Percentiles rank a stretch among this genome's conserved stretches.
Conservation (phyloP, 2,329 filamentous ascomycete genomes). For the Aspergillus flavus region DNA sequence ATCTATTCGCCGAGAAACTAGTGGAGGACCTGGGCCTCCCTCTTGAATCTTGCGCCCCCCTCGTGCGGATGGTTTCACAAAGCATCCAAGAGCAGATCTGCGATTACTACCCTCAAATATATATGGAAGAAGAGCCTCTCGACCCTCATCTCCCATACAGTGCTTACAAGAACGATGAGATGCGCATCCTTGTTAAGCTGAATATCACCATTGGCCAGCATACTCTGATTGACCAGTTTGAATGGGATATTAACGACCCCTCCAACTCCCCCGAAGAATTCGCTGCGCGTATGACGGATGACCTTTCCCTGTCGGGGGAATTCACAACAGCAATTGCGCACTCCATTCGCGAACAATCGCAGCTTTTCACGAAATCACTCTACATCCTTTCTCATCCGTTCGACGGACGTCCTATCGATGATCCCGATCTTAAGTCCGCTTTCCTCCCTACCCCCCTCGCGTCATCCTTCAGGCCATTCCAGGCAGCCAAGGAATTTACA, state of each 20-base stretch:
- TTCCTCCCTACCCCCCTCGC: conserved; percentile 84
- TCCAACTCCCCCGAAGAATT: conserved; percentile 94
- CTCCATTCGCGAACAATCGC: conserved; percentile 93
- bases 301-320: conserved; percentile 88
- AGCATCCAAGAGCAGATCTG: conserved; percentile 84
- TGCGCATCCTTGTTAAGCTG: conserved; percentile 92
- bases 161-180: conserved; percentile 98
- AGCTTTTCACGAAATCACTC: conserved; percentile 89
- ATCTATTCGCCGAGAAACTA: conserved; percentile 84
- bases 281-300: conserved; percentile 82
- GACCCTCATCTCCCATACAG: conserved; percentile 88
- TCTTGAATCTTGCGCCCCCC: conserved; percentile 59
- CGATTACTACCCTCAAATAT: conserved; percentile 92
- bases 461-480: conserved; percentile 83
- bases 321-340: conserved; percentile 98
- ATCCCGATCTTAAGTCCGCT: conserved; percentile 81
- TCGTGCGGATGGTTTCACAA: conserved; percentile 66
- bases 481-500: conserved; percentile 90
- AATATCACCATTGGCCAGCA: conserved; percentile 97
- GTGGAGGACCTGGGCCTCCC: conserved; percentile 84
- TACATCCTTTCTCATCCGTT: conserved; percentile 95
- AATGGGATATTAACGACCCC: conserved; percentile 98
- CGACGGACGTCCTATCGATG: conserved; percentile 89
- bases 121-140: conserved; percentile 83
- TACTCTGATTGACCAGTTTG: conserved; percentile 93